phyloP scores from a whole-genome alignment of 768 basidiomycete genomes.

The Russula ochroleuca region DNA sequence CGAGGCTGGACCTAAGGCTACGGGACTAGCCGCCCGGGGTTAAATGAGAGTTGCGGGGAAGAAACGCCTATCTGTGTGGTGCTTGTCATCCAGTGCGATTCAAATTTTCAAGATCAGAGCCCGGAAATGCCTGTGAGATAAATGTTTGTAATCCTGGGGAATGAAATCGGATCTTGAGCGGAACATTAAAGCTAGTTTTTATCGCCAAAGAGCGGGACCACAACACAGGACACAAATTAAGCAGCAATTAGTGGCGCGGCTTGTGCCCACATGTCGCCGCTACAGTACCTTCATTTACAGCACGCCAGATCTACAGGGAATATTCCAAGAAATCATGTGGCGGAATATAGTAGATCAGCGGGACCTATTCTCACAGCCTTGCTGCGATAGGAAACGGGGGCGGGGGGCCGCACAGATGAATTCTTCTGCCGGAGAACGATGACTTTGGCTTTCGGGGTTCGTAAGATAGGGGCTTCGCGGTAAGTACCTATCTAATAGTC shows the following conservation, averaged over 20 bases:
- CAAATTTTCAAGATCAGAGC: not conserved
- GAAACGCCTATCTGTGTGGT: not conserved
- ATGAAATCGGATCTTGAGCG: slow-evolving; percentile 3
- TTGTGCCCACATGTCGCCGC: not conserved
- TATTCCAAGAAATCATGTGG: slow-evolving; percentile 20
- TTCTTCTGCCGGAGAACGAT: not conserved
- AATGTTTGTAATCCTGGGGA: not conserved
- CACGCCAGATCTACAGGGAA: slow-evolving; percentile 1
- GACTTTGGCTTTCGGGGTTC: not conserved
- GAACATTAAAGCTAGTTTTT: not conserved
- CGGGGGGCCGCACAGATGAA: not conserved
- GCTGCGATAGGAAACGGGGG: slow-evolving; percentile 7
- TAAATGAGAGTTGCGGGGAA: not conserved
- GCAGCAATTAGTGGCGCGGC: slow-evolving; percentile 19
- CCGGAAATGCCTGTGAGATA: not conserved
- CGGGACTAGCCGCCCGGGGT: not conserved
- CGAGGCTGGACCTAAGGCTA: not conserved
- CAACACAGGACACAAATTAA: slow-evolving; percentile 3
- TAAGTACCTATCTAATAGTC: not conserved
- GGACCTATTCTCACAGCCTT: slow-evolving; percentile 3
- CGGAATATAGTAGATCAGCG: not conserved
- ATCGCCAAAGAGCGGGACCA: slow-evolving; percentile 9
- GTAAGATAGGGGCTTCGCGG: not conserved
- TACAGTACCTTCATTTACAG: slow-evolving; percentile 1
- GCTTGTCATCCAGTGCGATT: not conserved